These are phyloP conservation scores for Camellia japonica DNA, from an alignment of 148 eudicot genomes.

Conservation along the genomic window DNA sequence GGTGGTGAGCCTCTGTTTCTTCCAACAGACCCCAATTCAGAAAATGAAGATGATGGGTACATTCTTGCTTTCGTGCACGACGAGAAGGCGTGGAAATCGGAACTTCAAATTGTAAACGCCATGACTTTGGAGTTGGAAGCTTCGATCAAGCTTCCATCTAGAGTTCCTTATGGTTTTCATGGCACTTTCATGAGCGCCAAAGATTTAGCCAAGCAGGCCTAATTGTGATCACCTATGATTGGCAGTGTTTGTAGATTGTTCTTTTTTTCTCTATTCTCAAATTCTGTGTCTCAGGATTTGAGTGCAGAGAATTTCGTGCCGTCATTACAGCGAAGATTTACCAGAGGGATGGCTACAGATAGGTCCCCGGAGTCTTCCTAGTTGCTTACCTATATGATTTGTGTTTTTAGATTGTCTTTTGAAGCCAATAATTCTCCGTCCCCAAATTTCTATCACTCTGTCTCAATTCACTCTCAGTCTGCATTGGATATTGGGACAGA, in stretches of 20 bases:
- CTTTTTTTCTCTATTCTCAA: neutral
- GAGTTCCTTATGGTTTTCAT: constrained; percentile 38
- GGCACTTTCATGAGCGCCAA: constrained; percentile 29
- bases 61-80: constrained; percentile 30
- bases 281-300: no score
- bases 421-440: no score
- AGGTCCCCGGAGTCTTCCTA: no score
- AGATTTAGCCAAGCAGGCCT: constrained; percentile 25
- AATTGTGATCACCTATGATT: neutral
- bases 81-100: constrained; percentile 28
- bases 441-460: no score
- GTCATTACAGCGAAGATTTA: no score
- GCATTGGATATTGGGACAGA: no score
- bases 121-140: constrained; percentile 24
- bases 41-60: constrained; percentile 29
- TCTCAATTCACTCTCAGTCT: no score
- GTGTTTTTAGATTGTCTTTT: no score
- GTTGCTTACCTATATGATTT: no score
- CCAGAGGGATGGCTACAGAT: no score
- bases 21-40: constrained; percentile 18
- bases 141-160: constrained; percentile 27
- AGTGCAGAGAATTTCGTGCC: no score
- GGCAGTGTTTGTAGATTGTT: neutral
- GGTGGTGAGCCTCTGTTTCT: constrained; percentile 41
- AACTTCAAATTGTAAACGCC: constrained; percentile 30